Conservation (phyloP, 768 basidiomycete genomes). For the Artomyces pyxidatus region DNA sequence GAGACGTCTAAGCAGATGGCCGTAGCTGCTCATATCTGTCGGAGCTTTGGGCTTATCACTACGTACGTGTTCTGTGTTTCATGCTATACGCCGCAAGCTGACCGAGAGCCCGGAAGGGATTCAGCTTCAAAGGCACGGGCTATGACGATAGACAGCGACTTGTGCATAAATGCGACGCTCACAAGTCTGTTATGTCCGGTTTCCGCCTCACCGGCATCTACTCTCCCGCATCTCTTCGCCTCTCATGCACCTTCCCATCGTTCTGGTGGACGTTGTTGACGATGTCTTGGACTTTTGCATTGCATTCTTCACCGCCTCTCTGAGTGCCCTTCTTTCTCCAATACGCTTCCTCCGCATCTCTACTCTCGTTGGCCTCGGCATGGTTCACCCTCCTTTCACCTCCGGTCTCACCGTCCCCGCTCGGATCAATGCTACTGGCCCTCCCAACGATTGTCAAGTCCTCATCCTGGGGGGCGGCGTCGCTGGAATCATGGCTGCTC, state of each 20-base stretch:
- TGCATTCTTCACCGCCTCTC: not conserved
- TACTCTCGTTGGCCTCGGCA: constrained; percentile 1
- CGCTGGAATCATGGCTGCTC: constrained; percentile 57
- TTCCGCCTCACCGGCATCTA: not conserved
- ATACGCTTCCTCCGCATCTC: constrained; percentile 1
- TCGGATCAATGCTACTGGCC: not conserved
- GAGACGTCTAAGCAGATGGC: not conserved
- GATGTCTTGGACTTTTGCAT: constrained; percentile 1
- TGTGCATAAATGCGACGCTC: not conserved
- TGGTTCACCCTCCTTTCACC: constrained; percentile 1
- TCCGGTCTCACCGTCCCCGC: constrained; percentile 1
- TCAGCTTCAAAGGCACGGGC: too few species aligned
- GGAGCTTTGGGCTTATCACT: not conserved
- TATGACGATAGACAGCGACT: too few species aligned
- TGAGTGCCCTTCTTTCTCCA: constrained; percentile 3
- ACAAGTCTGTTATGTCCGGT: not conserved
- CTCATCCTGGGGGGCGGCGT: constrained; percentile 63
- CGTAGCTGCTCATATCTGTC: not conserved
- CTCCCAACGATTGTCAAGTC: constrained; percentile 28
- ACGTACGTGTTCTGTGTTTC: not conserved
- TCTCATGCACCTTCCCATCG: constrained; percentile 8
- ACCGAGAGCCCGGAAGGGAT: not conserved
- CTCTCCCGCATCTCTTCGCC: not conserved
- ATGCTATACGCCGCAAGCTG: not conserved
- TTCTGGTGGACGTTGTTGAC: not conserved